Percentiles rank a stretch among this genome's conserved stretches.
Evolutionary conservation across 306 rosid genomes (phyloP).

Genomic region (Cucurbita pepo): DNA sequence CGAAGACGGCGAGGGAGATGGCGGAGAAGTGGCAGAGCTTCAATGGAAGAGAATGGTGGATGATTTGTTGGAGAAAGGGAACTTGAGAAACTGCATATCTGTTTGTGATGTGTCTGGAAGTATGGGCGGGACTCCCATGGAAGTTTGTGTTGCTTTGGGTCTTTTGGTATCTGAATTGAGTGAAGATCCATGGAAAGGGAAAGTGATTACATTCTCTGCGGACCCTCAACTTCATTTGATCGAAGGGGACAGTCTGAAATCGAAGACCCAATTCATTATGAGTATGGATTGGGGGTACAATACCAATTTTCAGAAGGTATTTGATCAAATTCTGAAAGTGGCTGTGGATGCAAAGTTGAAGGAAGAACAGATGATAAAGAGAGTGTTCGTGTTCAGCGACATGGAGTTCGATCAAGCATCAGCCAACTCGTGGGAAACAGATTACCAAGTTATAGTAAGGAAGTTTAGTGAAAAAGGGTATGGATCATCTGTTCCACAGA

Average conservation of each 20-base stretch:
- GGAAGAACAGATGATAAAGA: slow-evolving; percentile 19
- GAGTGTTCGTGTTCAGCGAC: slow-evolving; percentile 22
- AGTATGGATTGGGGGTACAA: neutral
- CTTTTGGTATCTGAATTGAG: slow-evolving; percentile 22
- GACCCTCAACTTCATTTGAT: slow-evolving; percentile 21
- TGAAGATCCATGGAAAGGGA: slow-evolving; percentile 34
- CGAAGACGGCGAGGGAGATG: neutral
- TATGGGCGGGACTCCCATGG: slow-evolving; percentile 18
- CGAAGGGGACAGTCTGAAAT: slow-evolving; percentile 4
- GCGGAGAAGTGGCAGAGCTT: slow-evolving; percentile 16
- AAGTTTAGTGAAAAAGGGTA: slow-evolving; percentile 12
- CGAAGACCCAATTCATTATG: slow-evolving; percentile 8
- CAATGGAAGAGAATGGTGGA: slow-evolving; percentile 27
- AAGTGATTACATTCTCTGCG: slow-evolving; percentile 15
- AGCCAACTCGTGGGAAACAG: slow-evolving; percentile 9
- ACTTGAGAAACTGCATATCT: slow-evolving; percentile 18
- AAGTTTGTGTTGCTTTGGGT: slow-evolving; percentile 22
- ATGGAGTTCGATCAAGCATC: slow-evolving; percentile 31
- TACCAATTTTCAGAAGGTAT: slow-evolving; percentile 26
- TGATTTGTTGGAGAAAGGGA: slow-evolving; percentile 17
- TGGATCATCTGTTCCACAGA: slow-evolving; percentile 13
- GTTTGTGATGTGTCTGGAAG: slow-evolving; percentile 28
- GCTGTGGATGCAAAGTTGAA: slow-evolving; percentile 16
- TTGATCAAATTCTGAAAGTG: slow-evolving; percentile 19
- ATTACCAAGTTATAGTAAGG: slow-evolving; percentile 14